A percentile compares a stretch with the other conserved stretches of the same genome.
phyloP scores from a whole-genome alignment of 805 yeast species.

The Hanseniaspora lindneri region DNA sequence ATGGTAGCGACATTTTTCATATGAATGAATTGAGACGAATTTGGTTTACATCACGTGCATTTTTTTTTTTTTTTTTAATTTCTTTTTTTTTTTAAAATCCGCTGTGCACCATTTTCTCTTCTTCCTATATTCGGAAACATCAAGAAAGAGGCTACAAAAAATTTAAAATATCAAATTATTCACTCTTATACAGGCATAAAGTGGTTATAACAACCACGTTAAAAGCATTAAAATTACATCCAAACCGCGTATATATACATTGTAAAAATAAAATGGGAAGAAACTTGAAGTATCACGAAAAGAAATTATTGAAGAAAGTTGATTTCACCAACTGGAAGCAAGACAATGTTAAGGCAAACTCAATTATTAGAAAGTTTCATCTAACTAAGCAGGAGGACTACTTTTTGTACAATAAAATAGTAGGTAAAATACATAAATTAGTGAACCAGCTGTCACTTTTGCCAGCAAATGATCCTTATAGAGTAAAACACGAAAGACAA shows the following conservation, averaged over 20 bases:
- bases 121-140: no score
- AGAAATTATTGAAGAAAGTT: conserved; percentile 85
- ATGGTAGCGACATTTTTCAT: no score
- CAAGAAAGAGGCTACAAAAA: no score
- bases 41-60: no score
- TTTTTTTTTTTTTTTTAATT: no score
- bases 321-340: conserved; percentile 97
- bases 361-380: conserved; percentile 93
- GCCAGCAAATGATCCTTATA: conserved; percentile 75
- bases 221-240: background rate
- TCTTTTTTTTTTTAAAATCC: background rate
- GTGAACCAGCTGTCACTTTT: conserved; percentile 77
- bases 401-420: conserved; percentile 80
- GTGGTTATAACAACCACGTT: no score
- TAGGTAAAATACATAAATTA: conserved; percentile 81
- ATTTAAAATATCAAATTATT: background rate
- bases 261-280: conserved; percentile 51
- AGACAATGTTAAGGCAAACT: conserved; percentile 87
- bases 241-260: background rate
- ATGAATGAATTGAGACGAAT: no score
- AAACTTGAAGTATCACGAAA: conserved; percentile 86
- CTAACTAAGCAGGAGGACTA: conserved; percentile 92
- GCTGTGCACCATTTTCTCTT: background rate
- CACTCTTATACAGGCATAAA: no score
- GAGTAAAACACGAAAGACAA: conserved; percentile 79